phyloP scores from a whole-genome alignment of 192 early-diverging fungal species.

The Phlyctochytrium bullatum region DNA sequence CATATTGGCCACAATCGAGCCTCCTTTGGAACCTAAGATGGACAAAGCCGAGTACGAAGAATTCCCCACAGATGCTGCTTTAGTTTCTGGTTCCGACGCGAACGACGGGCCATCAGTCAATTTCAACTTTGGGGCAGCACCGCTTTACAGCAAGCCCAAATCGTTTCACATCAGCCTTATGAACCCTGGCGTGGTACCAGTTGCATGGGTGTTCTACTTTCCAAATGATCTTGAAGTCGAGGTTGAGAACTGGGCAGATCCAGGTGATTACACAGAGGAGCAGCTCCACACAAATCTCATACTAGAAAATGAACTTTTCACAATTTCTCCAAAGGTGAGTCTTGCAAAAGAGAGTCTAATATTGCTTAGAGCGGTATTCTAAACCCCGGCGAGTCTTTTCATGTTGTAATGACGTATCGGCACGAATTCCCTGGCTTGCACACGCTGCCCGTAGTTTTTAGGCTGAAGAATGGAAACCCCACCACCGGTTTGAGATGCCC shows the following conservation, averaged over 20 bases:
- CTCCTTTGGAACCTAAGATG: neutral
- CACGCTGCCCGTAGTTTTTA: conserved; percentile 51
- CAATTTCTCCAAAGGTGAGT: conserved; percentile 45
- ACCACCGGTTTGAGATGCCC: conserved; percentile 16
- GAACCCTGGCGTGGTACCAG: conserved; percentile 55
- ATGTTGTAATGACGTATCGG: conserved; percentile 46
- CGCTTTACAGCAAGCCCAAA: conserved; percentile 36
- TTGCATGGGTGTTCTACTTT: conserved; percentile 56
- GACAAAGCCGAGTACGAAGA: conserved; percentile 16
- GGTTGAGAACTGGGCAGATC: conserved; percentile 59
- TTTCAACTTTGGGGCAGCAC: conserved; percentile 54
- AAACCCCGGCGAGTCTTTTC: conserved; percentile 39
- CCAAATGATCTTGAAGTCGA: conserved; percentile 56
- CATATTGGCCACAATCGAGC: conserved; percentile 23
- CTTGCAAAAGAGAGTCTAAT: neutral
- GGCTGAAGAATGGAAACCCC: conserved; percentile 46
- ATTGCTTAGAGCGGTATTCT: conserved; percentile 37
- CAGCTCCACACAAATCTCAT: conserved; percentile 53
- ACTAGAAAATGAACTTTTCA: conserved; percentile 50
- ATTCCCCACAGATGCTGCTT: conserved; percentile 33
- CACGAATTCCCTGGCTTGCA: conserved; percentile 54
- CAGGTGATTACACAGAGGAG: conserved; percentile 54
- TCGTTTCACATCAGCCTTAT: conserved; percentile 42
- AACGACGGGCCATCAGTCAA: conserved; percentile 24
- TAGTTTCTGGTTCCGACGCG: conserved; percentile 7